Evolutionary conservation across 257 asterid genomes (phyloP).

Genomic region (Asclepias syriaca): DNA sequence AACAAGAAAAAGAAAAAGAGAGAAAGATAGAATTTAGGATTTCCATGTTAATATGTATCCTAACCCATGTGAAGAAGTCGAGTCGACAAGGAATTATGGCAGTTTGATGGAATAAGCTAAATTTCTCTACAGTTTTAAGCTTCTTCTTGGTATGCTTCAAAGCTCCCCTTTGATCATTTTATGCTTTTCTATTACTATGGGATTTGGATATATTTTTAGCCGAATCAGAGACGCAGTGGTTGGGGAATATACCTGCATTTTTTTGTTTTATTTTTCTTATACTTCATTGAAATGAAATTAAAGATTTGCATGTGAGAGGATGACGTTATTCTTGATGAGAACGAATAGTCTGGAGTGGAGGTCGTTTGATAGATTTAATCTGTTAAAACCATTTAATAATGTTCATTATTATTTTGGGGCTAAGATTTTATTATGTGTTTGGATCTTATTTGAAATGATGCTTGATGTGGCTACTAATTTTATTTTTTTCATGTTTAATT

Average conservation of each 20-base stretch:
- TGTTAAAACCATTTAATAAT: neutral
- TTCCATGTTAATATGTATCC: neutral
- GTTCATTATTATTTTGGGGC: too few relatives aligned
- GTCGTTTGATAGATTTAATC: neutral
- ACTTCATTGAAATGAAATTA: neutral
- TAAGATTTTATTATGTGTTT: neutral
- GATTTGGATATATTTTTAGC: neutral
- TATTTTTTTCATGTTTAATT: too few relatives aligned
- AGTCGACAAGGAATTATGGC: slow-evolving; percentile 7
- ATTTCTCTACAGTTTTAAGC: slow-evolving; percentile 12
- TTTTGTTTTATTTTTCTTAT: neutral
- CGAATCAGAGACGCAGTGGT: neutral
- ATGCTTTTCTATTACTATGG: neutral
- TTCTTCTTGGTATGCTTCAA: slow-evolving; percentile 18
- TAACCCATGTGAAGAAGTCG: slow-evolving; percentile 9
- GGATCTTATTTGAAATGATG: neutral
- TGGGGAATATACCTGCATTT: slow-evolving; percentile 3
- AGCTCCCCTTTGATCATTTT: slow-evolving; percentile 10
- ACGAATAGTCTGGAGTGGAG: neutral
- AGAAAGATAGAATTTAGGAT: neutral
- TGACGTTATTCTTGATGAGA: neutral
- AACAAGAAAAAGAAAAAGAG: neutral
- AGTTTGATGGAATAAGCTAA: slow-evolving; percentile 20
- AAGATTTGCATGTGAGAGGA: too few relatives aligned
- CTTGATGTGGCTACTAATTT: neutral